A percentile compares a stretch with the other conserved stretches of the same genome.
Evolutionary conservation across 2,329 filamentous ascomycete genomes (phyloP).

Genomic region (Venturia nashicola): DNA sequence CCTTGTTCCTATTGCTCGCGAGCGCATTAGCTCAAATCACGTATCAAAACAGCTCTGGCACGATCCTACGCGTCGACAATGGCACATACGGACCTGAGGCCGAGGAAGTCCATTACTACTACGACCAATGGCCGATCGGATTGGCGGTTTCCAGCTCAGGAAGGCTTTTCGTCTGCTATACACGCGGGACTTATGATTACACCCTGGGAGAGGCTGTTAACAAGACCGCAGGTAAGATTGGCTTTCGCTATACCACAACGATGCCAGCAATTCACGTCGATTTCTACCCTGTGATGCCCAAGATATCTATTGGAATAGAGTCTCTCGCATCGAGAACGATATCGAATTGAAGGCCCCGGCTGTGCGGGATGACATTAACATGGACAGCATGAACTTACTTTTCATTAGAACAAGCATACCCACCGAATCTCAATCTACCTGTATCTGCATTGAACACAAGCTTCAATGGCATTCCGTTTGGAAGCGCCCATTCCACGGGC

Average conservation of each 20-base stretch:
- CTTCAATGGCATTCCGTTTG: slow-evolving; percentile 31
- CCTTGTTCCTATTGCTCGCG: neutral
- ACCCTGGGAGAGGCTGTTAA: neutral
- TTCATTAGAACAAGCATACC: slow-evolving; percentile 17
- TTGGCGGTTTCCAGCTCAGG: slow-evolving; percentile 5
- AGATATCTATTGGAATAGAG: too few relatives aligned
- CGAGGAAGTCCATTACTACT: slow-evolving; percentile 38
- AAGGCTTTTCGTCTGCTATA: slow-evolving; percentile 12
- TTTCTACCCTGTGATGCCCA: too few relatives aligned
- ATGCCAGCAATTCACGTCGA: slow-evolving; percentile 3
- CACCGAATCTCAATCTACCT: slow-evolving; percentile 29
- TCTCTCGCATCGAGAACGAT: too few relatives aligned
- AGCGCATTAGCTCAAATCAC: neutral
- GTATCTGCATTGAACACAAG: slow-evolving; percentile 35
- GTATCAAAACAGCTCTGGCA: neutral
- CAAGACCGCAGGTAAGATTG: slow-evolving; percentile 28
- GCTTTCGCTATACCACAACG: slow-evolving; percentile 39
- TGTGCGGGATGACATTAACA: too few relatives aligned
- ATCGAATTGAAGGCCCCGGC: too few relatives aligned
- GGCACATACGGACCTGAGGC: slow-evolving; percentile 26
- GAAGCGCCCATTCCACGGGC: slow-evolving; percentile 36
- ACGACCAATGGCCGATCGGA: slow-evolving; percentile 38
- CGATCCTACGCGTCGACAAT: neutral
- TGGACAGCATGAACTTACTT: slow-evolving; percentile 12
- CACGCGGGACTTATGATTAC: slow-evolving; percentile 38